These are phyloP conservation scores for Gillenia trifoliata DNA, from an alignment of 306 rosid genomes.

Conservation along the genomic window DNA sequence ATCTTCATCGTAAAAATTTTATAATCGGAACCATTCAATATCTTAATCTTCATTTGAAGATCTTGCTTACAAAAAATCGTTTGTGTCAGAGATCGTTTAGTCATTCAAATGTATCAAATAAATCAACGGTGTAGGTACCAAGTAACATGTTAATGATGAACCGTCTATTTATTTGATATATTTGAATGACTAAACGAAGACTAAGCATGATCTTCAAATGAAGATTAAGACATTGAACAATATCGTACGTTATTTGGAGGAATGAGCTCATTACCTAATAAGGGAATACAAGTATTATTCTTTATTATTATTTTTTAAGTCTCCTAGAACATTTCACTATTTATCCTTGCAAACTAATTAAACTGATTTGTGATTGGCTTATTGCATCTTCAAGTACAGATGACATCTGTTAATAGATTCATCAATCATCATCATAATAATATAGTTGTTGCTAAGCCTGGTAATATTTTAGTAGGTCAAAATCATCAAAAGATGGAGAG, in stretches of 20 bases:
- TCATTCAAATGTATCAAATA: neutral
- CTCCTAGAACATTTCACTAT: neutral
- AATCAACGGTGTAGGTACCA: too few species aligned
- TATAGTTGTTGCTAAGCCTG: neutral
- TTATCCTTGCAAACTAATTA: neutral
- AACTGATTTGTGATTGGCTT: neutral
- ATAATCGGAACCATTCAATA: too few species aligned
- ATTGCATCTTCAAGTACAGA: neutral
- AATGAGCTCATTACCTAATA: neutral
- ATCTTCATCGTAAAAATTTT: too few species aligned
- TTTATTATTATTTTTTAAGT: too few species aligned
- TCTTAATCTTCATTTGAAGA: too few species aligned
- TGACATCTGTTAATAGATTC: neutral
- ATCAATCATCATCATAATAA: neutral
- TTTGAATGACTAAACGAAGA: too few species aligned
- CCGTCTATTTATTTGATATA: neutral
- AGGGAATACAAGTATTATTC: too few species aligned
- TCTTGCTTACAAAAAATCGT: too few species aligned
- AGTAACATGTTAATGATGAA: too few species aligned
- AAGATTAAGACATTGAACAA: too few species aligned
- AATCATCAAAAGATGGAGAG: neutral
- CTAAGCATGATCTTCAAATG: neutral
- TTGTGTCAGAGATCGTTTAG: too few species aligned
- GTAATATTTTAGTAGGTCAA: constrained; percentile 4
- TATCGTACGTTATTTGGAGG: neutral